Conservation (phyloP, 345 rosid genomes). For the Carallia pectinifolia region DNA sequence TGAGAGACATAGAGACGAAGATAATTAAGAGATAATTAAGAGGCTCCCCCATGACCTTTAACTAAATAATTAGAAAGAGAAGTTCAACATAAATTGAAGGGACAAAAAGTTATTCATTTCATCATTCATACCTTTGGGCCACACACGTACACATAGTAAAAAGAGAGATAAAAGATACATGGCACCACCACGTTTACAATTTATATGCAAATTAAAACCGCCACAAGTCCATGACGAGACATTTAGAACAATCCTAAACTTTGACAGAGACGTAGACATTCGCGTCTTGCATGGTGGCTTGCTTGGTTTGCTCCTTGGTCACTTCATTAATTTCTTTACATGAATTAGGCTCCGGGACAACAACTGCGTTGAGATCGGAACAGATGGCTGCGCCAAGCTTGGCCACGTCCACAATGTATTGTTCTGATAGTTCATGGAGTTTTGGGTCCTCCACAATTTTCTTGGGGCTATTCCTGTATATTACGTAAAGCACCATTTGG, state of each 20-base stretch:
- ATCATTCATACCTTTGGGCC: too few species aligned
- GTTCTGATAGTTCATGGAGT: too few species aligned
- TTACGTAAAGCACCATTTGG: constrained; percentile 51
- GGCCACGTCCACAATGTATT: constrained; percentile 30
- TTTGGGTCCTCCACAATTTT: constrained; percentile 5
- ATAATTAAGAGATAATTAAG: too few species aligned
- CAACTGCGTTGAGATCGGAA: constrained; percentile 19
- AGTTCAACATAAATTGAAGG: too few species aligned
- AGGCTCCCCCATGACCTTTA: too few species aligned
- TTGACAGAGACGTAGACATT: background rate
- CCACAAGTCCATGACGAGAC: background rate
- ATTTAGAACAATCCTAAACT: background rate
- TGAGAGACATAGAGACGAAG: too few species aligned
- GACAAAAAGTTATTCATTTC: too few species aligned
- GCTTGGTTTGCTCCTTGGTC: background rate
- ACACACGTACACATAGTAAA: too few species aligned
- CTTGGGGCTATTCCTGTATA: constrained; percentile 30
- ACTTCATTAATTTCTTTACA: background rate
- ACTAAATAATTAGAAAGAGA: too few species aligned
- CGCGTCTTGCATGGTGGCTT: background rate
- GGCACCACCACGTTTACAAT: too few species aligned
- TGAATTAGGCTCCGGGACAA: background rate
- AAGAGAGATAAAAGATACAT: too few species aligned
- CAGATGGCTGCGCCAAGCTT: constrained; percentile 24
- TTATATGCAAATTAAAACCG: too few species aligned